Conservation (phyloP, 2,329 filamentous ascomycete genomes). For the Catunica adiposa region DNA sequence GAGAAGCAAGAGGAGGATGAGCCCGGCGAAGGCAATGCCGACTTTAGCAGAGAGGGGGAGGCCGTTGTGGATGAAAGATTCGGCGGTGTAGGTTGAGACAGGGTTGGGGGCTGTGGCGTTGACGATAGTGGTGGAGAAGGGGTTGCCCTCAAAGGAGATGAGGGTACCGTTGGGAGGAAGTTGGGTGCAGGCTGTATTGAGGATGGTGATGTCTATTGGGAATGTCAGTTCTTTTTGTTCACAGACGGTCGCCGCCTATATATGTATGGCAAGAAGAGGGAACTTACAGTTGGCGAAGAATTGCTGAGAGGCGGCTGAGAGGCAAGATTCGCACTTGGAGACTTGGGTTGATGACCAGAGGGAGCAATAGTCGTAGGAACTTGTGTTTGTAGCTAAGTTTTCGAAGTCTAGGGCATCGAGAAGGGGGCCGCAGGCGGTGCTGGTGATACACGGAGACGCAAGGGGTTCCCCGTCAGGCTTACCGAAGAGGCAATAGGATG, state of each 20-base stretch:
- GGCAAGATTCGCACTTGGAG: conserved; percentile 32
- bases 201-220: conserved; percentile 28
- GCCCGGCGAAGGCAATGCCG: conserved; percentile 37
- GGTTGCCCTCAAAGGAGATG: conserved; percentile 33
- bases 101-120: conserved; percentile 34
- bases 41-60: conserved; percentile 39
- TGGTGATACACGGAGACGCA: conserved; percentile 36
- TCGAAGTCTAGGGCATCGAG: conserved; percentile 30
- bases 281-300: conserved; percentile 39
- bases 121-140: conserved; percentile 33
- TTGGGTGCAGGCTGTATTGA: conserved; percentile 41
- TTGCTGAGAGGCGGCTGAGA: conserved; percentile 23
- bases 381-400: conserved; percentile 30
- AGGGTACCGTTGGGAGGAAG: conserved; percentile 29
- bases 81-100: conserved; percentile 24
- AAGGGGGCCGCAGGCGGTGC: conserved; percentile 36
- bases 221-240: background rate
- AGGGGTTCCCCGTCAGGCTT: conserved; percentile 24
- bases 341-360: conserved; percentile 27
- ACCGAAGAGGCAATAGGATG: conserved; percentile 39
- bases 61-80: conserved; percentile 27
- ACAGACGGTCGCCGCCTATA: background rate
- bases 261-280: background rate
- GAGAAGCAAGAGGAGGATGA: conserved; percentile 31
- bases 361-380: conserved; percentile 38